Evolutionary conservation across 2,329 filamentous ascomycete species (phyloP), one percentile per base, ranked within the genome.

Genomic region (Phyllosticta capitalensis): DNA sequence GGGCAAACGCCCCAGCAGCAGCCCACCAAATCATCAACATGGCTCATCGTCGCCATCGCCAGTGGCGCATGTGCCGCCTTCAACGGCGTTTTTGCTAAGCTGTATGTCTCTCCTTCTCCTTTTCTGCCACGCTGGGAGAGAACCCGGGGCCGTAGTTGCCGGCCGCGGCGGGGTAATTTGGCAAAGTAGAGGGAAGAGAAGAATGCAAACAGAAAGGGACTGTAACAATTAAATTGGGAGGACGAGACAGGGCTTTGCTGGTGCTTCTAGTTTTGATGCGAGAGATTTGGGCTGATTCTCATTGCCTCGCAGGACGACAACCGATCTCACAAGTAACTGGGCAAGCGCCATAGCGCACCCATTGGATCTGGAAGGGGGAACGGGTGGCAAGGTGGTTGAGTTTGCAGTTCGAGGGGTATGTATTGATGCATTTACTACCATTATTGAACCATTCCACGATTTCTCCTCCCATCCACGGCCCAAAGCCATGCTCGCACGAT

Each of bases 21-120:
- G 38, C 38, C 38, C 38, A n/a, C 14, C 38, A 17, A 45, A 19
- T n/a, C 17, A 45, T n/a, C 67, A 5, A 66, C 72, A 66, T 80
- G 78, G 78, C 80, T 92, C 63, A 74, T 86, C 55, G 81, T 88
- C 63, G 87, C 89, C 50, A 71, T 92, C 50, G 83, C 86, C 54
- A 90, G 87, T 68, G 89, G 89, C 63, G 84, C 82, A 57, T 92
- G 88, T 67, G 89, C 89, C 30, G 88, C 89, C 21, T 86, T 89
- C 65, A 94, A 94, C 66, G 89, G 89, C 61, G 85, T 89, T 5
- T 91, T 92, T 76, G 89, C 89, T 0, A 94, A 92, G 74, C 76
- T 94, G 86, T 89, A 75, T 67, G 83, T 78, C 49, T 26, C 49
- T 56, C 33, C 52, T 1, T 51, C 49, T 20, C 54, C 26, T 61